phyloP scores from a whole-genome alignment of 768 basidiomycete genomes.

The Pholiota molesta region DNA sequence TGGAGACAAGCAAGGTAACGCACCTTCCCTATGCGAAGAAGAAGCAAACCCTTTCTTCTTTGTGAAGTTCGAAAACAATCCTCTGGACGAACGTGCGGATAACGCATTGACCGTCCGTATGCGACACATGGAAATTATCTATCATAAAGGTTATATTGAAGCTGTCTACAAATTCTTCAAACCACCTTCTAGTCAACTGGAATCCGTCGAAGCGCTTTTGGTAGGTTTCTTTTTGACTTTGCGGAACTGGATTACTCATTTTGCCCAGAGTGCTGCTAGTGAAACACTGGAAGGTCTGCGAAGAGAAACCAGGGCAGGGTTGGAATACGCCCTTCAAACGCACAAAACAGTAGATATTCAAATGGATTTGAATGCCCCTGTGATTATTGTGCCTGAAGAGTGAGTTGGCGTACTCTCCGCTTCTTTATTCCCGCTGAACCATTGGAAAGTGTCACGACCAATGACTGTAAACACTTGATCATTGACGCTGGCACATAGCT shows the following conservation, averaged over 20 bases:
- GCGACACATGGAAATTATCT: constrained; percentile 96
- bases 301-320: constrained; percentile 90
- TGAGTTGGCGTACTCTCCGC: constrained; percentile 33
- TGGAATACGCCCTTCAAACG: constrained; percentile 90
- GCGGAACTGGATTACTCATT: constrained; percentile 10
- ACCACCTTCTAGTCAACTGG: constrained; percentile 91
- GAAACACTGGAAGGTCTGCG: constrained; percentile 91
- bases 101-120: constrained; percentile 86
- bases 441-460: constrained; percentile 65
- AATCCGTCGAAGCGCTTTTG: constrained; percentile 92
- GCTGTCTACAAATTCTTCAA: constrained; percentile 90
- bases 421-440: constrained; percentile 5
- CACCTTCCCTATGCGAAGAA: constrained; percentile 19
- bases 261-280: constrained; percentile 81
- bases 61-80: constrained; percentile 89
- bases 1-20: constrained; percentile 10
- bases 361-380: constrained; percentile 94
- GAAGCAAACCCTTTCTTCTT: constrained; percentile 68
- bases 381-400: constrained; percentile 97
- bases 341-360: constrained; percentile 98
- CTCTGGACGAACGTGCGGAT: constrained; percentile 89
- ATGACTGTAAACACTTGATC: constrained; percentile 82
- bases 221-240: constrained; percentile 42
- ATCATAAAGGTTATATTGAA: constrained; percentile 93
- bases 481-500: constrained; percentile 95